These are phyloP conservation scores for Ophiostoma pallidulum DNA, from an alignment of 2,329 filamentous ascomycete genomes.

Conservation along the genomic window DNA sequence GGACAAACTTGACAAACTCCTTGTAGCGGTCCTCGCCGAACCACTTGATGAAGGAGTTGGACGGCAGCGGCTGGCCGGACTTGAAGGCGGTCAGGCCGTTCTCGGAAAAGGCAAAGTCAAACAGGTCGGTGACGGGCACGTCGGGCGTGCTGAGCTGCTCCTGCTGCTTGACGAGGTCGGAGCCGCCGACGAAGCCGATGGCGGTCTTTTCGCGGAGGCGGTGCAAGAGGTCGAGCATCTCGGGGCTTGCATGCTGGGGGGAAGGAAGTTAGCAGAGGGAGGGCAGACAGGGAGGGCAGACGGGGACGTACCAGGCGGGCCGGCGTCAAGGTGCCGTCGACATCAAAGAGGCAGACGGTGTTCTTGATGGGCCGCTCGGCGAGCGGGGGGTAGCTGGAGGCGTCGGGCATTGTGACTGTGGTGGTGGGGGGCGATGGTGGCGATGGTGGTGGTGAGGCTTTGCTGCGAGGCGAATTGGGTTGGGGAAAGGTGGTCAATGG, in stretches of 20 bases:
- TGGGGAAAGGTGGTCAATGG: background rate
- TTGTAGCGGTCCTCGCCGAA: constrained; percentile 80
- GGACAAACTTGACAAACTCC: constrained; percentile 62
- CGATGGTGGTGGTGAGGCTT: background rate
- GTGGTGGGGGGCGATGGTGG: background rate
- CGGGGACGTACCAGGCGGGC: constrained; percentile 56
- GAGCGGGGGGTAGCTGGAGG: constrained; percentile 56
- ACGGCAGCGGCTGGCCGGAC: constrained; percentile 63
- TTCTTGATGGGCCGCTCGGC: constrained; percentile 79
- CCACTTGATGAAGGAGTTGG: constrained; percentile 83
- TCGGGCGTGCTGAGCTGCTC: constrained; percentile 74
- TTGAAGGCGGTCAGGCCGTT: constrained; percentile 92
- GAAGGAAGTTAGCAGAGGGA: background rate
- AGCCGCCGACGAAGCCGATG: constrained; percentile 88
- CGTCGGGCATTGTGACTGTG: constrained; percentile 4
- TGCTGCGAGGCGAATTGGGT: background rate
- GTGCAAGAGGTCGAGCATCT: constrained; percentile 75
- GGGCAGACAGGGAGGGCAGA: background rate
- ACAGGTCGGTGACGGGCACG: constrained; percentile 67
- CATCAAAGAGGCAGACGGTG: constrained; percentile 93
- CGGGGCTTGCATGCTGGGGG: constrained; percentile 55
- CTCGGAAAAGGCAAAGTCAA: constrained; percentile 97
- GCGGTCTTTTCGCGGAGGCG: constrained; percentile 77
- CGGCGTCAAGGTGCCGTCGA: constrained; percentile 83
- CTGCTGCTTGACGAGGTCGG: constrained; percentile 86